Conservation (phyloP, 441 rosid genomes). For the Gossypium trilobum region DNA sequence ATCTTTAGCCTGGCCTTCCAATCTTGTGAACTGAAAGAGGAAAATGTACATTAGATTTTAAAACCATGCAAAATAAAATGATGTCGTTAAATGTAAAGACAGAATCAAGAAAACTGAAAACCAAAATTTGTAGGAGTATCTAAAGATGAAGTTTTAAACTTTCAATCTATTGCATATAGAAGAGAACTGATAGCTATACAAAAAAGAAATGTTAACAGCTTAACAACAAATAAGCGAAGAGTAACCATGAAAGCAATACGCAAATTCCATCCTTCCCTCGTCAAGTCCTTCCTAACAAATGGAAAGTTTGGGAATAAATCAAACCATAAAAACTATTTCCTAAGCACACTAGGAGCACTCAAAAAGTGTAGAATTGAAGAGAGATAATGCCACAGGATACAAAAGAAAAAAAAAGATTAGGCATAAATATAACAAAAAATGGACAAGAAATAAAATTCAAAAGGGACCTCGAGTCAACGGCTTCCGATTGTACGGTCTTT, state of each 20-base stretch:
- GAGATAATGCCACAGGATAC: background rate
- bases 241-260: background rate
- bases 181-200: background rate
- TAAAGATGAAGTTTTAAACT: background rate
- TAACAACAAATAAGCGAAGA: background rate
- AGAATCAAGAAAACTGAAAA: too few species aligned
- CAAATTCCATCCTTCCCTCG: background rate
- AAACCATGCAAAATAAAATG: background rate
- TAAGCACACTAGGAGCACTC: background rate
- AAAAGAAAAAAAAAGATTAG: background rate
- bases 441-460: background rate
- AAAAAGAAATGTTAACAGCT: background rate
- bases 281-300: background rate
- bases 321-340: background rate
- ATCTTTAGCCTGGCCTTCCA: constrained; percentile 82
- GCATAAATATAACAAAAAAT: background rate
- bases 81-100: too few species aligned
- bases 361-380: background rate
- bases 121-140: background rate
- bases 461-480: background rate
- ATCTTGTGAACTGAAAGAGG: constrained; percentile 56
- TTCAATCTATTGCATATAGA: background rate
- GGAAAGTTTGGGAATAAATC: background rate
- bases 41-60: background rate
- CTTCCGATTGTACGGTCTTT: background rate